Base-by-base conservation (phyloP, 345 rosid genomes). In the Lagerstroemia speciosa region DNA sequence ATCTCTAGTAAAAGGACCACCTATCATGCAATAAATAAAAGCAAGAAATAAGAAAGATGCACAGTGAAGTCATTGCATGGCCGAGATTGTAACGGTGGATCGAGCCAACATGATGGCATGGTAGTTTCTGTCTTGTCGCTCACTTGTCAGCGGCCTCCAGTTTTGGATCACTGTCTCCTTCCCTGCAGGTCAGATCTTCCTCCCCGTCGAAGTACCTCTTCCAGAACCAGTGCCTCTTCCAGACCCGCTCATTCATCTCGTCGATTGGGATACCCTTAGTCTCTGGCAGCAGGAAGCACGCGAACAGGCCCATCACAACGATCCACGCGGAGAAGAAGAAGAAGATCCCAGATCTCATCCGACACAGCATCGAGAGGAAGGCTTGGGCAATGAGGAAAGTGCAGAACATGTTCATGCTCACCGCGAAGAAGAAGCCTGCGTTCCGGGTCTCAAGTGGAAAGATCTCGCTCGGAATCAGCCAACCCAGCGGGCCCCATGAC, bases 401-500 rank as follows among this genome's bases (percentile, higher is more conserved):
- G 87, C 84, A 91, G 65, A 91, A 68, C 97, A 89, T 89, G 82
- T 89, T 91, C 64, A 86, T 76, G 57, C 91, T 76, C 20, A 91
- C 95, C 0, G 91, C 89, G 2, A 83, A 81, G 0, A 86, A 85
- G 62, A 78, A 89, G 26, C 95, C 97, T 6, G 93, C 83, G 3
- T 76, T 81, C 40, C 97, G 77, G 0, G 92, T 88, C 73, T 88
- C 92, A 1, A 88, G 71, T 6, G 95, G 97, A 64, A 83, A 91
- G 0, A 85, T 87, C 75, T 89, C 91, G 22, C 97, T 91, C 0
- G 95, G 95, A 38, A 89, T 89, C 57, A 91, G 57, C 93, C 97
- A 91, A 7, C 93, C 95, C 3, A 91, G 72, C 11, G 93, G 95
- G 43, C 95, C 95, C 91, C 95, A 91, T 24, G 95, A 91, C 97